A percentile compares a stretch with the other conserved stretches of the same genome.
Conservation (phyloP, 306 rosid species). For the Nissolia schottii region DNA sequence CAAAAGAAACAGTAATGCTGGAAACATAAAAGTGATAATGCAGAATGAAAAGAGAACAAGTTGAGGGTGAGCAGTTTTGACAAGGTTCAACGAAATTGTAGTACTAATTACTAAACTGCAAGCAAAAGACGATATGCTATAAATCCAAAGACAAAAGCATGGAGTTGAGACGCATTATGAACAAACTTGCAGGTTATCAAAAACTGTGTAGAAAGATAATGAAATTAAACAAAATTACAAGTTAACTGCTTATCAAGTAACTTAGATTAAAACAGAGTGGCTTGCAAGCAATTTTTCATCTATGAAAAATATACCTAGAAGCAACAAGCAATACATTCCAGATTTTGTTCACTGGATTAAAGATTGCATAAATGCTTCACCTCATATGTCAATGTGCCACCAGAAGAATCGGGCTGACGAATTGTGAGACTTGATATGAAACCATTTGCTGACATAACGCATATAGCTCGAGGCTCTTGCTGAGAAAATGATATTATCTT, state of each 20-base stretch:
- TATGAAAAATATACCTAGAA: background rate
- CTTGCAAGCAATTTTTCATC: background rate
- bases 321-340: background rate
- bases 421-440: conserved; percentile 90
- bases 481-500: conserved; percentile 96
- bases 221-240: background rate
- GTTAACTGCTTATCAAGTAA: background rate
- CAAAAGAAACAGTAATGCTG: background rate
- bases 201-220: background rate
- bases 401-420: conserved; percentile 83
- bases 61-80: background rate
- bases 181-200: background rate
- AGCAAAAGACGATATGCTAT: background rate
- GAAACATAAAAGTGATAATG: background rate
- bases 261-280: background rate
- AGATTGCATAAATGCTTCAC: conserved; percentile 14
- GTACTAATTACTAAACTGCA: background rate
- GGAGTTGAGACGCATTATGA: background rate
- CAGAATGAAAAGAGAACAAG: conserved; percentile 3
- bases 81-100: background rate
- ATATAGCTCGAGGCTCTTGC: conserved; percentile 91
- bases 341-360: conserved; percentile 6
- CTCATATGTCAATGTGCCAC: conserved; percentile 86
- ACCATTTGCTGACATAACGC: conserved; percentile 92
- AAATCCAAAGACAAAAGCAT: background rate